Evolutionary conservation across 805 yeast genomes (phyloP).

Genomic region (Lachancea dasiensis): DNA sequence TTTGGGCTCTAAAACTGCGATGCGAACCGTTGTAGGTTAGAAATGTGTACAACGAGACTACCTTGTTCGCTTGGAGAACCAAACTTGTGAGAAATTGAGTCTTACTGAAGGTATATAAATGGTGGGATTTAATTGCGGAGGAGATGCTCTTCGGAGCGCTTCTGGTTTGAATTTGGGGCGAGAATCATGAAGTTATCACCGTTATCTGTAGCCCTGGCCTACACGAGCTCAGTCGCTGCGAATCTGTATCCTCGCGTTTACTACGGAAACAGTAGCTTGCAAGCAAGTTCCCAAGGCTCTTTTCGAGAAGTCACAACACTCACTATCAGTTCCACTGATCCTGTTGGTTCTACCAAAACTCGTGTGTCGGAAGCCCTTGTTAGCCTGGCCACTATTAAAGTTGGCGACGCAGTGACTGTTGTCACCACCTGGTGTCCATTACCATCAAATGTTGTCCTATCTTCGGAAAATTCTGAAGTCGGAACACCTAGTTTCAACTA

Average conservation of each 20-base stretch:
- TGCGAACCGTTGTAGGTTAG: no score
- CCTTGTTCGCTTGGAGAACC: no score
- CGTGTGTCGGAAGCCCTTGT: slow-evolving; percentile 6
- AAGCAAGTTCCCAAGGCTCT: background rate
- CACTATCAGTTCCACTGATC: slow-evolving; percentile 1
- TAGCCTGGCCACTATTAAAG: slow-evolving; percentile 7
- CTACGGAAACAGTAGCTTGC: slow-evolving; percentile 5
- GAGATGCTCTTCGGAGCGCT: no score
- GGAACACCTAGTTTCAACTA: slow-evolving; percentile 1
- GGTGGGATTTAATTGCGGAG: no score
- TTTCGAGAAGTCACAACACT: slow-evolving; percentile 4
- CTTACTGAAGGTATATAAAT: no score
- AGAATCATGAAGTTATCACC: slow-evolving; percentile 2
- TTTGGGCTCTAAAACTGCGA: background rate
- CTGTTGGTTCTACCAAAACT: slow-evolving; percentile 1
- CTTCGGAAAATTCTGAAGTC: background rate
- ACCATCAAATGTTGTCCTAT: background rate
- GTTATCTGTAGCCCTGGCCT: background rate
- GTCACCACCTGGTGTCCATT: slow-evolving; percentile 19
- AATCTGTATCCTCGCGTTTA: slow-evolving; percentile 3
- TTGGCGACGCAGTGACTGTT: slow-evolving; percentile 7
- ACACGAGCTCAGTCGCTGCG: background rate
- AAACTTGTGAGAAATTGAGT: no score
- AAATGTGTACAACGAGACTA: no score
- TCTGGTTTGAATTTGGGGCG: no score